Base-by-base conservation (phyloP, 257 asterid genomes). In the Solanum habrochaites region DNA sequence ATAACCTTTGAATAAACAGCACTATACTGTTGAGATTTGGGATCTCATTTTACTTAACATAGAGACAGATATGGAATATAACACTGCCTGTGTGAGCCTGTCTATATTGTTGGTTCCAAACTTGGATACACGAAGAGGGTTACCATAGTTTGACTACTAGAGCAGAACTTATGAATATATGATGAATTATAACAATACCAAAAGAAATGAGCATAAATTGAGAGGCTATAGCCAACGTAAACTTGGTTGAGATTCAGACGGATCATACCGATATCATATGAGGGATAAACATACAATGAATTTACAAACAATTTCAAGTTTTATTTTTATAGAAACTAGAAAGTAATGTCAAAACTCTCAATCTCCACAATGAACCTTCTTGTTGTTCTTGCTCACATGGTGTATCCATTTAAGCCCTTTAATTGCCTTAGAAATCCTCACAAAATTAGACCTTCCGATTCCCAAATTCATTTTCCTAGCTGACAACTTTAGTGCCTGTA, bases 401-500 rank as follows among this genome's bases (percentile, higher is more conserved):
- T 93, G 95, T 91, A 97, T 45, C 99, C 99, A 97, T 40, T 98
- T 96, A 66, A 95, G 35, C 73, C 97, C 98, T 91, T 93, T 96
- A 43, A 97, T 91, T 58, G 95, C 99, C 90, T 94, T 95, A 0
- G 99, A 88, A 83, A 97, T 89, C 93, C 89, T 95, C 11, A 90
- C 91, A 45, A 97, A 91, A 87, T 94, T 94, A 49, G 97, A 94
- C 89, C 87, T 94, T 85, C 95, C 93, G 72, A 95, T 92, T 0
- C 99, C 98, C 85, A 94, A 71, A 87, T 90, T 94, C 98, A 94
- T 90, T 93, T 95, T 96, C 91, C 97, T 91, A 0, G 97, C 75
- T 16, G 99, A 95, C 21, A 95, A 85, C 64, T 93, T 95, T 14
- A 95, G 86, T 6, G 98, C 98, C 85, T 94, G 98, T 52, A 96